Conservation (phyloP, 2,329 filamentous ascomycete genomes). For the Colletotrichum echinochloae region DNA sequence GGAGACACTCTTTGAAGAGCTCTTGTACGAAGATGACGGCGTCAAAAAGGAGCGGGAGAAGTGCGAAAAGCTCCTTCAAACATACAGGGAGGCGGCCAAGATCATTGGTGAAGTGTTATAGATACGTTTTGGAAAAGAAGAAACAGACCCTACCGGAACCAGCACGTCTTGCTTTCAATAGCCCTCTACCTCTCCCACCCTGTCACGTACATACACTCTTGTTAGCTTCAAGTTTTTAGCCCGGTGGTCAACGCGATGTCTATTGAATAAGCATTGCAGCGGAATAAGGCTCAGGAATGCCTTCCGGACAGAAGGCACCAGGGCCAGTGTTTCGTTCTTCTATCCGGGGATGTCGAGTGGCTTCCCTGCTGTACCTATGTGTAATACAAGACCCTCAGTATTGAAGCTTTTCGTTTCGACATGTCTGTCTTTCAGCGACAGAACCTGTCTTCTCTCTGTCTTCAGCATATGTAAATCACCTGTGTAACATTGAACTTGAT, state of each 20-base stretch:
- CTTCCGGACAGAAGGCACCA: constrained; percentile 4
- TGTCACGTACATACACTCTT: constrained; percentile 23
- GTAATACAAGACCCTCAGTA: constrained; percentile 30
- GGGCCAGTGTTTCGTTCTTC: constrained; percentile 1
- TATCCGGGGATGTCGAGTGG: not conserved
- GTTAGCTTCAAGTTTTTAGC: constrained; percentile 14
- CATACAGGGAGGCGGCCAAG: constrained; percentile 97
- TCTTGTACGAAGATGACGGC: constrained; percentile 96
- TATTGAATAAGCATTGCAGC: constrained; percentile 7
- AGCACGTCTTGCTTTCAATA: constrained; percentile 23
- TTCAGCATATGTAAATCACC: too few species aligned
- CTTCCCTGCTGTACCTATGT: constrained; percentile 24
- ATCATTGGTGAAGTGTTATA: constrained; percentile 97
- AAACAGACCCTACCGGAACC: constrained; percentile 18
- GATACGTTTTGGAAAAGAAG: constrained; percentile 41
- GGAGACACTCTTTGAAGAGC: constrained; percentile 88
- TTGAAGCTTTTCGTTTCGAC: not conserved
- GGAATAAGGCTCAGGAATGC: constrained; percentile 11
- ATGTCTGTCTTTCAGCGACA: not conserved
- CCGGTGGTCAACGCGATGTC: constrained; percentile 7
- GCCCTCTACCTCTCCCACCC: not conserved
- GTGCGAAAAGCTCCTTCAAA: constrained; percentile 94
- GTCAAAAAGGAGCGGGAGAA: constrained; percentile 99
- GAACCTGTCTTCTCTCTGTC: not conserved
- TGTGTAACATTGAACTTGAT: not conserved